phyloP scores from a whole-genome alignment of 1,284 basidiomycete species.

The Trametes sp. region DNA sequence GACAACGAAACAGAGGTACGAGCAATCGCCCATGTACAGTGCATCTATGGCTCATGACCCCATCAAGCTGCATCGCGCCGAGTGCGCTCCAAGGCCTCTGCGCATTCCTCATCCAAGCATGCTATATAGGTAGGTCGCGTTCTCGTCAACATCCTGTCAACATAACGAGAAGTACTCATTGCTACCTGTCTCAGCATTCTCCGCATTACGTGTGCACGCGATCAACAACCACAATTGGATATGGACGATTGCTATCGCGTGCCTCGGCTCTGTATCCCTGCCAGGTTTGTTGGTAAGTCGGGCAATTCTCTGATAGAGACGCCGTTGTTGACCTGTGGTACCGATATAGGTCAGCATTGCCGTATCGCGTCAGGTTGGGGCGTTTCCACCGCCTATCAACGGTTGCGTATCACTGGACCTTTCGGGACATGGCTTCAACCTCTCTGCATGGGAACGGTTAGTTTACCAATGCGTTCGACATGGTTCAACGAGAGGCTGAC shows the following conservation, averaged over 20 bases:
- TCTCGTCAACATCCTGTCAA: background rate
- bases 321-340: background rate
- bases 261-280: slow-evolving; percentile 1
- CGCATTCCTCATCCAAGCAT: background rate
- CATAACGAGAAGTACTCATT: background rate
- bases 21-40: background rate
- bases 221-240: slow-evolving; percentile 18
- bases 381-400: background rate
- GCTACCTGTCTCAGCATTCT: slow-evolving; percentile 8
- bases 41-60: background rate
- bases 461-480: background rate
- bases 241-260: slow-evolving; percentile 14
- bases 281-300: background rate
- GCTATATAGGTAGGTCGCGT: background rate
- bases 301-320: background rate
- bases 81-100: background rate
- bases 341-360: background rate
- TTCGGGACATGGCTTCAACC: background rate
- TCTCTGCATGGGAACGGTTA: background rate
- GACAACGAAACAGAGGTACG: background rate
- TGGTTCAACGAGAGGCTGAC: no score
- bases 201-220: slow-evolving; percentile 22
- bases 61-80: background rate
- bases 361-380: background rate
- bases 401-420: background rate